These are phyloP conservation scores for Tetrahymena borealis DNA, from an alignment of 73 alveolate genomes.

Conservation along the genomic window DNA sequence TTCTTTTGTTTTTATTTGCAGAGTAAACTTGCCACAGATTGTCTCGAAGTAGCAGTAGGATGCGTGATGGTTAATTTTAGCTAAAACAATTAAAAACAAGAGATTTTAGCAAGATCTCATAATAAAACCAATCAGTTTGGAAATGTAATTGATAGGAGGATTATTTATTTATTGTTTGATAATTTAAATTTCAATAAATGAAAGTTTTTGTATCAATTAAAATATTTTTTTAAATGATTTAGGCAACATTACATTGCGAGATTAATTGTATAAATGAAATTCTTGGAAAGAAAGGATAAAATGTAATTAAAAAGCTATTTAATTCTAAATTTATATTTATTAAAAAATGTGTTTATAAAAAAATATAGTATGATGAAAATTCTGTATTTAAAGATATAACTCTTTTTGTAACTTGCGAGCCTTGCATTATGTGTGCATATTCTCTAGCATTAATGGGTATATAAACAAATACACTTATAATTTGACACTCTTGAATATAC, in stretches of 20 bases:
- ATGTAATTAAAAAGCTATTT: too few species aligned
- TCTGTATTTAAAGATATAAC: neutral
- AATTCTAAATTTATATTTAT: neutral
- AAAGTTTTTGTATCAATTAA: too few species aligned
- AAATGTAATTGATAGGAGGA: neutral
- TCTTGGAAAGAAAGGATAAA: neutral
- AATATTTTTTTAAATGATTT: too few species aligned
- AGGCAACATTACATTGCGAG: neutral
- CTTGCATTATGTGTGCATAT: slow-evolving; percentile 91
- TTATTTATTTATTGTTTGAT: neutral
- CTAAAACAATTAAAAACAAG: neutral
- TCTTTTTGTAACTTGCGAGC: slow-evolving; percentile 82
- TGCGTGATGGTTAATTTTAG: neutral
- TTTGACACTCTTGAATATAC: too few species aligned
- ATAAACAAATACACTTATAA: too few species aligned
- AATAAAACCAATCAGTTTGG: neutral
- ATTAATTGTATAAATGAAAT: neutral
- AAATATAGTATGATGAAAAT: neutral
- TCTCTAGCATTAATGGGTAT: slow-evolving; percentile 31
- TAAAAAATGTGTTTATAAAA: neutral
- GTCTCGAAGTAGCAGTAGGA: neutral
- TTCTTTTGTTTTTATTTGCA: neutral
- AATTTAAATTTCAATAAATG: too few species aligned
- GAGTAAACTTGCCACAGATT: neutral
- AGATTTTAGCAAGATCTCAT: neutral